These are phyloP conservation scores for Ceratocystis huliohia DNA, from an alignment of 2,329 filamentous ascomycete species.

Conservation along the genomic window DNA sequence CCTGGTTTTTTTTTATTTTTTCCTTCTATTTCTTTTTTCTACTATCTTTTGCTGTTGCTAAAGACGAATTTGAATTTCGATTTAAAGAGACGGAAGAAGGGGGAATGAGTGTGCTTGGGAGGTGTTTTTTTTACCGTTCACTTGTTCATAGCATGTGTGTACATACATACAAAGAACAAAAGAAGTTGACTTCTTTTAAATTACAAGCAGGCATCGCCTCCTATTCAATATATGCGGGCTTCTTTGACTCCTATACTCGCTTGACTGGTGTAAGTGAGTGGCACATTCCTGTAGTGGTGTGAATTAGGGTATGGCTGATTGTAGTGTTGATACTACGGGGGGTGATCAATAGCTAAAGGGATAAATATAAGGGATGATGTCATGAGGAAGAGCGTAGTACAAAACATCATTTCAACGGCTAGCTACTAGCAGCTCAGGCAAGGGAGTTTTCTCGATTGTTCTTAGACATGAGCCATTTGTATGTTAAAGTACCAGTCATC, in stretches of 20 bases:
- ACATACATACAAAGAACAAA: neutral
- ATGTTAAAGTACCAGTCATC: too few species aligned
- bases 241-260: neutral
- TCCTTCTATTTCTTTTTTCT: neutral
- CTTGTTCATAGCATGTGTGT: conserved; percentile 10
- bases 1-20: neutral
- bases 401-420: too few species aligned
- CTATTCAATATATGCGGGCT: neutral
- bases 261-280: neutral
- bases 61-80: neutral
- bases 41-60: neutral
- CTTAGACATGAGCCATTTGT: too few species aligned
- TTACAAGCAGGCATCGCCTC: neutral
- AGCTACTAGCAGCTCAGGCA: too few species aligned
- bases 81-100: too few species aligned
- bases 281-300: neutral
- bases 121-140: neutral
- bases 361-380: neutral
- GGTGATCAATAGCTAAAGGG: neutral
- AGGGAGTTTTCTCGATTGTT: too few species aligned
- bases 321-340: neutral
- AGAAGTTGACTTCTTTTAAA: neutral
- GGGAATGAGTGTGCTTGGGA: neutral
- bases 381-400: neutral
- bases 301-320: neutral